phyloP scores from a whole-genome alignment of 2,329 filamentous ascomycete species.

The Pseudogymnoascus sp. region DNA sequence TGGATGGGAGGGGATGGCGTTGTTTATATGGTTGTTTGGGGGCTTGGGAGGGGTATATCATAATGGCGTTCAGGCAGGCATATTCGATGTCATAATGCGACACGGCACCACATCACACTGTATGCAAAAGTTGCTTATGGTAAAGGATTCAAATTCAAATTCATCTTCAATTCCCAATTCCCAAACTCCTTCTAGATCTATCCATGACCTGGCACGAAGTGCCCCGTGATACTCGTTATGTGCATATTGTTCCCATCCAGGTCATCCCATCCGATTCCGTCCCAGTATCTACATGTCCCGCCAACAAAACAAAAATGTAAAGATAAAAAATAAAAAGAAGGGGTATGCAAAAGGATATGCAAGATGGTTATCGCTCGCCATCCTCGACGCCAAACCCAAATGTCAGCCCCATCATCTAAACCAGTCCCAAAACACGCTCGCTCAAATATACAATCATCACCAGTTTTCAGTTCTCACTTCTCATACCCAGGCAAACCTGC shows the following conservation, averaged over 20 bases:
- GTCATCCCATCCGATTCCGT: background rate
- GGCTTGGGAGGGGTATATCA: background rate
- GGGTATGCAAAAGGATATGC: background rate
- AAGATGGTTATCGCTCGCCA: background rate
- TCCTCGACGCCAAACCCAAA: background rate
- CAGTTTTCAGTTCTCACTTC: background rate
- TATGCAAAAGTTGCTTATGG: background rate
- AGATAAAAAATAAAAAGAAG: background rate
- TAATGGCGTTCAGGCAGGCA: background rate
- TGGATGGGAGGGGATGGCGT: slow-evolving; percentile 14
- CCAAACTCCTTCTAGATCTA: slow-evolving; percentile 10
- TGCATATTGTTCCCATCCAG: too few species aligned
- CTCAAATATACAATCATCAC: background rate
- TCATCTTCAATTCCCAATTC: background rate
- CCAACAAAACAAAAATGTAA: background rate
- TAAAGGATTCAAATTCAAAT: background rate
- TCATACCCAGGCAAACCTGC: slow-evolving; percentile 8
- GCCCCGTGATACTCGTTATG: background rate
- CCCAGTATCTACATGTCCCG: background rate
- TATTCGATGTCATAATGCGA: background rate
- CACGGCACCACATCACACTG: background rate
- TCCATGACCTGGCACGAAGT: background rate
- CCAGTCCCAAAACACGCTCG: background rate
- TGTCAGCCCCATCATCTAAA: background rate
- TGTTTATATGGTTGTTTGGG: background rate